These are phyloP conservation scores for Ascochyta lentis DNA, from an alignment of 2,329 filamentous ascomycete species.

Conservation along the genomic window DNA sequence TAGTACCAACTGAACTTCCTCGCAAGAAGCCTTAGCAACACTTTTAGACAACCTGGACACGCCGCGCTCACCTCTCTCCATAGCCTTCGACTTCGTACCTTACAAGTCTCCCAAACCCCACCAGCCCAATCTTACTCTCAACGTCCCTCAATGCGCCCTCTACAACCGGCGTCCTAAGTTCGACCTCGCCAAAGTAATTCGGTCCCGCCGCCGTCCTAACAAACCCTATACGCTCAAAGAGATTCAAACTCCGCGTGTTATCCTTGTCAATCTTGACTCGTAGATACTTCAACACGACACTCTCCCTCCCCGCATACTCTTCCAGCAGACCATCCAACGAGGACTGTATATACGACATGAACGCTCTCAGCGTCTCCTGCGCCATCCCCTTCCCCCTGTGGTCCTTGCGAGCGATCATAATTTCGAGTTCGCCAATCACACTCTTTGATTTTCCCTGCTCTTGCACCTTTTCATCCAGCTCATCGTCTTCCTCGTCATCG, in stretches of 20 bases:
- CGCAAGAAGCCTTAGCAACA: no score
- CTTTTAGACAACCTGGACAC: no score
- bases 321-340: conserved; percentile 62
- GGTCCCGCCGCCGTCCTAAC: conserved; percentile 55
- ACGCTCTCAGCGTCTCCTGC: conserved; percentile 66
- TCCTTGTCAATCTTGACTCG: conserved; percentile 67
- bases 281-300: conserved; percentile 53
- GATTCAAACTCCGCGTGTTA: conserved; percentile 63
- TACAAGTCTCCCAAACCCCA: neutral
- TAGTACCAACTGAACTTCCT: no score
- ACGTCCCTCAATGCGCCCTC: conserved; percentile 2
- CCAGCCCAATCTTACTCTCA: conserved; percentile 6
- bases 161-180: conserved; percentile 43
- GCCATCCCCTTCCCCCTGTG: conserved; percentile 71
- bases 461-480: conserved; percentile 12
- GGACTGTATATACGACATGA: conserved; percentile 71
- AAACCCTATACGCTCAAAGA: conserved; percentile 70
- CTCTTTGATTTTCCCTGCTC: neutral
- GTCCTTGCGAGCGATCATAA: conserved; percentile 76
- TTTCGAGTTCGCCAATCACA: conserved; percentile 75
- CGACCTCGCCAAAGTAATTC: conserved; percentile 74
- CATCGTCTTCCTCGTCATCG: conserved; percentile 31
- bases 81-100: neutral
- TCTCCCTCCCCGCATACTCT: conserved; percentile 56
- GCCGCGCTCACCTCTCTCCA: neutral